Base-by-base conservation (phyloP, 2,329 filamentous ascomycete genomes). In the Neoarthrinium moseri region DNA sequence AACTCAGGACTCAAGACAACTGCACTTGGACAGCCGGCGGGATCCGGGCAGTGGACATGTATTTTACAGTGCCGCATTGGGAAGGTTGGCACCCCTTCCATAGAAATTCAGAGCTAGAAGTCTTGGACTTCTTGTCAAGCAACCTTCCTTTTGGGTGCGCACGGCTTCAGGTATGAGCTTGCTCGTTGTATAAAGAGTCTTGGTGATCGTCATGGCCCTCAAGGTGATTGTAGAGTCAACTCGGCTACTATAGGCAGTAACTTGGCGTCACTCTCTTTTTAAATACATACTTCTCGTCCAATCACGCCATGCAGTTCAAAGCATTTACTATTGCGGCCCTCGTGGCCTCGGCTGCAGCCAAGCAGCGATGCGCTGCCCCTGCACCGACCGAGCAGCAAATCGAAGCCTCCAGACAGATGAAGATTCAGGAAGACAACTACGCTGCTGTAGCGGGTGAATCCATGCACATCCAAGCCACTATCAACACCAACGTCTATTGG, bases 401-500 rank as follows among this genome's bases (percentile, higher is more conserved):
- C 10, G 59, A 55, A 12, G 50, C 56, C 22, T 45, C 58, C 0
- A 36, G 52, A 26, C 48, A 49, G 13, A 52, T 64, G 52, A 55
- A 60, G 15, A 49, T 49, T 23, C 44, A 51, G 45, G 61, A 64
- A 52, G 41, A 27, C 7, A 33, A 43, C 15, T 13, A 36, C 41
- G 15, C 20, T 6, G n/a, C 27, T 12, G 38, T 26, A n/a, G 30
- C 38, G 12, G 26, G 26, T 11, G 50, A 49, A 12, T 50, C 53
- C 29, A 43, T 45, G 24, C 52, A 52, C 2, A 43, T 47, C 17
- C 53, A 53, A 36, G 56, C 59, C 5, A 56, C 51, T 32, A 53
- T 65, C 53, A 61, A 61, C 53, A 55, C 72, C 30, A 67, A 71
- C 47, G 64, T 66, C 35, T 68, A 69, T 53, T 64, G 69, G 52